A percentile compares a stretch with the other conserved stretches of the same genome.
These are phyloP conservation scores for Pseudocercospora fuligena DNA, from an alignment of 2,329 filamentous ascomycete genomes.

Conservation along the genomic window DNA sequence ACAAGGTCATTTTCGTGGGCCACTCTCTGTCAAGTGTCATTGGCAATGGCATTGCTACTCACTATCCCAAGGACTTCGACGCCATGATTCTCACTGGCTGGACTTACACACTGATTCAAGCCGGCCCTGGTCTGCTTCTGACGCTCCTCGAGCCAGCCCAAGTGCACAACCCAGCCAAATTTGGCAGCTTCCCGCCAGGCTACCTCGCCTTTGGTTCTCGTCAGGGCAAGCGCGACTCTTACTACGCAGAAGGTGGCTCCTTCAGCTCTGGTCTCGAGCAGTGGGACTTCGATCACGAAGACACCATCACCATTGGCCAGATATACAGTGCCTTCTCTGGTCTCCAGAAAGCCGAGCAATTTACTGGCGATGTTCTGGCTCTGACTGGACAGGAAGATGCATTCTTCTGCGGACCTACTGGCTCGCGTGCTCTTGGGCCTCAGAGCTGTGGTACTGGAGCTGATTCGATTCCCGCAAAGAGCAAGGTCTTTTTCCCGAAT, in stretches of 20 bases:
- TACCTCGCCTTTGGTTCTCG: slow-evolving; percentile 27
- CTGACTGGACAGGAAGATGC: slow-evolving; percentile 28
- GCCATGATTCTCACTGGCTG: slow-evolving; percentile 30
- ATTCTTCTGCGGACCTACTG: slow-evolving; percentile 30
- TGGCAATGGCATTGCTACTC: slow-evolving; percentile 27
- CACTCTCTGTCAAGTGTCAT: slow-evolving; percentile 25
- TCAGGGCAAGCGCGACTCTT: slow-evolving; percentile 24
- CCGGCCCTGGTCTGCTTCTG: slow-evolving; percentile 21
- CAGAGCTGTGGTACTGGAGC: slow-evolving; percentile 26
- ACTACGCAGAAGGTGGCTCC: slow-evolving; percentile 24
- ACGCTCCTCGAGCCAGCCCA: slow-evolving; percentile 24
- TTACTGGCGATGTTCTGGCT: slow-evolving; percentile 23
- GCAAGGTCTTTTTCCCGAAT: slow-evolving; percentile 23
- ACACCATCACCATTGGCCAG: slow-evolving; percentile 28
- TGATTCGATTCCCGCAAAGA: slow-evolving; percentile 24
- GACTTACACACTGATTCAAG: slow-evolving; percentile 21
- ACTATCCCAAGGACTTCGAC: slow-evolving; percentile 29
- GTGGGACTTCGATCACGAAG: slow-evolving; percentile 29
- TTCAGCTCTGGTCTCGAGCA: slow-evolving; percentile 24
- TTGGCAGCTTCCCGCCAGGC: slow-evolving; percentile 22
- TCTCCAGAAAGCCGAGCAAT: slow-evolving; percentile 20
- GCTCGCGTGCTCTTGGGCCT: slow-evolving; percentile 22
- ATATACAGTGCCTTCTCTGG: slow-evolving; percentile 27
- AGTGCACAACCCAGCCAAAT: slow-evolving; percentile 25
- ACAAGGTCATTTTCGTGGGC: slow-evolving; percentile 27